These are phyloP conservation scores for Gossypium longicalyx DNA, from an alignment of 345 rosid genomes.

Conservation along the genomic window DNA sequence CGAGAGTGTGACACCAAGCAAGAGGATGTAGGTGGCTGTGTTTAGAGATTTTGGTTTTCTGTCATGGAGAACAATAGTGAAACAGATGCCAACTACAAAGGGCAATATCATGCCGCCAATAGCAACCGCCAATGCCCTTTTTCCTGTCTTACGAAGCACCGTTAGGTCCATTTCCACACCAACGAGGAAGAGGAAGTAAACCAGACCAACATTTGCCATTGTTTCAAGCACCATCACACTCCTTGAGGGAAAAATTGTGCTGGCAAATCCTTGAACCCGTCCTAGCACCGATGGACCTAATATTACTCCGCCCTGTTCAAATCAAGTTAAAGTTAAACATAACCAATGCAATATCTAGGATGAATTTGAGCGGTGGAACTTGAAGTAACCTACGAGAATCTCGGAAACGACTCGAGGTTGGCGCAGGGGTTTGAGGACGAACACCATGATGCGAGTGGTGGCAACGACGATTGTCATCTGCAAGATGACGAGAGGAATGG, in stretches of 20 bases:
- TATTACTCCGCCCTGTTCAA: slow-evolving; percentile 66
- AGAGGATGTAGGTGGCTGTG: slow-evolving; percentile 59
- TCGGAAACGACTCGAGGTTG: slow-evolving; percentile 91
- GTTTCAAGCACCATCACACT: slow-evolving; percentile 99
- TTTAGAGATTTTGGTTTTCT: background rate
- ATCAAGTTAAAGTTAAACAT: background rate
- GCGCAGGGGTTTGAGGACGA: slow-evolving; percentile 68
- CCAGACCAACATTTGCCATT: slow-evolving; percentile 87
- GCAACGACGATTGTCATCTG: slow-evolving; percentile 71
- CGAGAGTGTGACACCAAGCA: slow-evolving; percentile 85
- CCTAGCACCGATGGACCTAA: slow-evolving; percentile 90
- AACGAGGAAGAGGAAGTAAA: slow-evolving; percentile 81
- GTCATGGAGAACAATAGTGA: slow-evolving; percentile 41
- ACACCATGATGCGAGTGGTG: slow-evolving; percentile 61
- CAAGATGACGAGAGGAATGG: slow-evolving; percentile 87
- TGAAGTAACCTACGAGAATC: slow-evolving; percentile 49
- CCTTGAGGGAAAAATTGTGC: slow-evolving; percentile 55
- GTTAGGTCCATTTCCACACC: slow-evolving; percentile 92
- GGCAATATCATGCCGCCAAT: slow-evolving; percentile 81
- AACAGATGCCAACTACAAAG: slow-evolving; percentile 47
- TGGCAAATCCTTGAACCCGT: slow-evolving; percentile 32
- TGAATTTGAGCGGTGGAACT: background rate
- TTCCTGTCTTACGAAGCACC: slow-evolving; percentile 60
- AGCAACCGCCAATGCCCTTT: slow-evolving; percentile 57
- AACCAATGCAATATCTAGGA: background rate